phyloP scores from a whole-genome alignment of 2,329 filamentous ascomycete species.

The Aspergillus novofumigatus region DNA sequence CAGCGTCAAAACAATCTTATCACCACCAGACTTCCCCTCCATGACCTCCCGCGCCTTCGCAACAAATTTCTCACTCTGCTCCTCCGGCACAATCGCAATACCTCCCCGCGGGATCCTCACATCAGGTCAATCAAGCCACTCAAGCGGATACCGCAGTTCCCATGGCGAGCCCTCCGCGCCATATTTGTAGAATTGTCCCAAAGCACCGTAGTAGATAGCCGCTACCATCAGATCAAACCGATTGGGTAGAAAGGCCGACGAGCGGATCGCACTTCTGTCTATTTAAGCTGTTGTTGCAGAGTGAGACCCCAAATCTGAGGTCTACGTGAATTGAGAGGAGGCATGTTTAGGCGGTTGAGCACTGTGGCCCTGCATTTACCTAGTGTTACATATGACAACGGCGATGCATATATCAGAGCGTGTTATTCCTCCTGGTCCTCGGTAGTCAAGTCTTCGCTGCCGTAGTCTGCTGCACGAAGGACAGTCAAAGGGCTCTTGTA shows the following conservation, averaged over 20 bases:
- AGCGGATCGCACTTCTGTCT: conserved; percentile 9
- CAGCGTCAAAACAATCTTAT: conserved; percentile 22
- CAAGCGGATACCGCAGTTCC: conserved; percentile 24
- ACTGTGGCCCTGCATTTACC: too few species aligned
- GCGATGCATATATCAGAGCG: too few species aligned
- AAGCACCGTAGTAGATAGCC: conserved; percentile 12
- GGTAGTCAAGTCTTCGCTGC: too few species aligned
- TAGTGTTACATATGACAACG: too few species aligned
- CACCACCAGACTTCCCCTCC: conserved; percentile 17
- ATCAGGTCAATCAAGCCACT: conserved; percentile 23
- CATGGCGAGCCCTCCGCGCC: conserved; percentile 10
- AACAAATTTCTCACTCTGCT: conserved; percentile 27
- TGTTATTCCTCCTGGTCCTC: too few species aligned
- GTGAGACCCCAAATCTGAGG: too few species aligned
- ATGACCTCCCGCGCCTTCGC: conserved; percentile 18
- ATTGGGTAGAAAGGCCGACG: conserved; percentile 9
- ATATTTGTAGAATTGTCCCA: conserved; percentile 16
- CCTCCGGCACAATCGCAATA: conserved; percentile 26
- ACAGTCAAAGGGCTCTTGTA: too few species aligned
- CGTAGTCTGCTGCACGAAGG: too few species aligned
- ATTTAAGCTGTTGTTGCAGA: too few species aligned
- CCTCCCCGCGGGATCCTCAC: conserved; percentile 26
- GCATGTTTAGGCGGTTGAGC: too few species aligned
- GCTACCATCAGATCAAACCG: conserved; percentile 17
- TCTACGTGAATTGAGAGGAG: too few species aligned